Conservation (phyloP, 352 stramenopile species). For the Phytophthora melonis region DNA sequence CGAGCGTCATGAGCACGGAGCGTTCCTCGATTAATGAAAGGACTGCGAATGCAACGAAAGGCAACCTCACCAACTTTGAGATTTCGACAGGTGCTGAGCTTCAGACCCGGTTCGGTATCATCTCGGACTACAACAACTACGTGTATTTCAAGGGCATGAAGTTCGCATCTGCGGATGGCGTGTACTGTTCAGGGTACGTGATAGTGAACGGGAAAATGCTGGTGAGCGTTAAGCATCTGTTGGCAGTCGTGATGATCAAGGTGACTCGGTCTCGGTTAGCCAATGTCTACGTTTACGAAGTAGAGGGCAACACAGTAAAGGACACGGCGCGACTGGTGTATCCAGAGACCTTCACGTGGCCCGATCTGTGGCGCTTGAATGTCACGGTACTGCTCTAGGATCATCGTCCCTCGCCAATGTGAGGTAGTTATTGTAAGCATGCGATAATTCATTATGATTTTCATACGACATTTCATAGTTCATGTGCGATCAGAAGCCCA, state of each 20-base stretch:
- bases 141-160: conserved; percentile 55
- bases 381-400: conserved; percentile 18
- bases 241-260: conserved; percentile 46
- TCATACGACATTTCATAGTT: too few species aligned
- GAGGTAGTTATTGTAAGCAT: too few species aligned
- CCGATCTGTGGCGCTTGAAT: conserved; percentile 34
- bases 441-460: too few species aligned
- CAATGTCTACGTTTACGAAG: conserved; percentile 53
- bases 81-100: conserved; percentile 42
- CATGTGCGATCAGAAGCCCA: too few species aligned
- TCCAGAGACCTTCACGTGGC: conserved; percentile 28
- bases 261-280: conserved; percentile 24
- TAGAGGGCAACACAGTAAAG: conserved; percentile 48
- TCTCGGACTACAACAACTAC: conserved; percentile 54
- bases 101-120: conserved; percentile 41
- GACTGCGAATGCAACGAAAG: conserved; percentile 16
- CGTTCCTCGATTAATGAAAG: conserved; percentile 28
- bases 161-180: conserved; percentile 47
- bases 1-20: conserved; percentile 17
- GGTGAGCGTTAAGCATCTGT: conserved; percentile 38
- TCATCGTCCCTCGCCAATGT: too few species aligned
- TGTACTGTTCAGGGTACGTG: conserved; percentile 54
- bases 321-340: conserved; percentile 34
- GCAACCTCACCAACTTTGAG: conserved; percentile 44
- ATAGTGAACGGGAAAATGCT: conserved; percentile 50